phyloP scores from a whole-genome alignment of 192 early-diverging fungal species.

The Spinellus fusiger region DNA sequence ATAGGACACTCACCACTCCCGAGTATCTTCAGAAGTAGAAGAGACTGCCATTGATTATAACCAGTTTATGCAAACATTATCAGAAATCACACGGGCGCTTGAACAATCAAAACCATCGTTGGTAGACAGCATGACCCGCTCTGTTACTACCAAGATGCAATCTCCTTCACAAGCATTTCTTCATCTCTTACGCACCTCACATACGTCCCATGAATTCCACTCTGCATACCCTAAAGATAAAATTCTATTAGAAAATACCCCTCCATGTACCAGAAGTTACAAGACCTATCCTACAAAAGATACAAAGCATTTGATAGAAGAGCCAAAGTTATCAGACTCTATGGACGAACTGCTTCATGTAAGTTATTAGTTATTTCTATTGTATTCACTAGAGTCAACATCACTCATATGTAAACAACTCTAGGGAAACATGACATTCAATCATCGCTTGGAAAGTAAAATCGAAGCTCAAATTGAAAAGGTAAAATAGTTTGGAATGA shows the following conservation, averaged over 20 bases:
- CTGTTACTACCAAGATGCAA: not conserved
- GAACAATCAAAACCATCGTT: not conserved
- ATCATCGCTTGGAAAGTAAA: not conserved
- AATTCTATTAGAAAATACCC: too few relatives aligned
- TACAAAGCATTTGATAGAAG: not conserved
- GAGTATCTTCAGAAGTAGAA: not conserved
- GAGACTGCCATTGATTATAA: not conserved
- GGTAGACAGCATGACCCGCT: too few relatives aligned
- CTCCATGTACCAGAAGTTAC: too few relatives aligned
- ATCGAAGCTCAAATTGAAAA: not conserved
- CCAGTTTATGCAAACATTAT: conserved; percentile 9
- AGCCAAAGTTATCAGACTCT: not conserved
- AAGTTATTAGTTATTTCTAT: not conserved
- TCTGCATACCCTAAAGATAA: too few relatives aligned
- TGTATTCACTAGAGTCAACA: not conserved
- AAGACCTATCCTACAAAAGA: not conserved
- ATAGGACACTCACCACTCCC: not conserved
- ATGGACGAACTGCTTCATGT: not conserved
- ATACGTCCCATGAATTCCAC: too few relatives aligned
- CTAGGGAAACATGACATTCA: not conserved
- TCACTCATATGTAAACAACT: not conserved
- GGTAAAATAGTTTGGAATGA: not conserved
- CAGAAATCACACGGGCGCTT: conserved; percentile 12
- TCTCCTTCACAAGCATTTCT: not conserved
- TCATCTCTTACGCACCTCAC: too few relatives aligned